Conservation (phyloP, 306 rosid species). For the Abrus precatorius region DNA sequence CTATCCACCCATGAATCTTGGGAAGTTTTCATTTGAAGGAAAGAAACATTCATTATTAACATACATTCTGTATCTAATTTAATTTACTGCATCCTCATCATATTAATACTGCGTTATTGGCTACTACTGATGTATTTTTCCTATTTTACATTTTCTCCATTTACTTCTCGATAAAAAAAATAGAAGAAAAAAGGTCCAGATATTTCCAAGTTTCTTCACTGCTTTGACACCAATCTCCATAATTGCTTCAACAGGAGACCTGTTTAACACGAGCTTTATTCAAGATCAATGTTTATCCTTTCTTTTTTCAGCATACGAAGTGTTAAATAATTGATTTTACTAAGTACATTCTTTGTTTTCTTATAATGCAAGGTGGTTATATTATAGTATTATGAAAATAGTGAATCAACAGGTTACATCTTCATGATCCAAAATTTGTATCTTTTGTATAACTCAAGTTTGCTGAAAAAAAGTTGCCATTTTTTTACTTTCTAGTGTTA, state of each 20-base stretch:
- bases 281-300: neutral
- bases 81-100: neutral
- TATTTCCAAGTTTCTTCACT: neutral
- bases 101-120: neutral
- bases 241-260: slow-evolving; percentile 18
- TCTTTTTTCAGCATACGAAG: neutral
- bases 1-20: too few relatives aligned
- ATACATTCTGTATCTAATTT: neutral
- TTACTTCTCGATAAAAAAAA: neutral
- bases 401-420: neutral
- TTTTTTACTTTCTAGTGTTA: neutral
- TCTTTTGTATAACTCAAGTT: neutral
- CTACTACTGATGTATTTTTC: neutral
- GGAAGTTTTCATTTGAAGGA: too few relatives aligned
- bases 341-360: neutral
- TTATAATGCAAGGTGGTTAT: neutral
- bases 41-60: neutral
- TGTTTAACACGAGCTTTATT: neutral
- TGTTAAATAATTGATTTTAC: neutral
- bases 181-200: neutral
- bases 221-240: slow-evolving; percentile 20
- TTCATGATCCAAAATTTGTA: neutral
- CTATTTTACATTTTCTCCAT: neutral
- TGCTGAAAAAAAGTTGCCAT: neutral
- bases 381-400: neutral